Base-by-base conservation (phyloP, 805 yeast genomes). In the Cyberlindnera lachancei region DNA sequence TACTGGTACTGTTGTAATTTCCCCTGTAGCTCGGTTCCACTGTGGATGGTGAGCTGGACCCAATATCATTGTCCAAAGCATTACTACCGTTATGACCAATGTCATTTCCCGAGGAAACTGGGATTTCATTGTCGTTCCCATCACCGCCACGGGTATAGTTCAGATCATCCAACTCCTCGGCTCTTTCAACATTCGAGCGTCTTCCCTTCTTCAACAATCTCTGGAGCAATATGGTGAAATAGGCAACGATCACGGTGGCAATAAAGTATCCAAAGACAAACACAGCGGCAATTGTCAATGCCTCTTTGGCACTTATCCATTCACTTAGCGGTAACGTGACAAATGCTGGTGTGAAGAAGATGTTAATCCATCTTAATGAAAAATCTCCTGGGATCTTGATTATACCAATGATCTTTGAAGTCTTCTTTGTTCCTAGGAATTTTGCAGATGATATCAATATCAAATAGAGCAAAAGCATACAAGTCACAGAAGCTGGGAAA, bases 311-410 rank as follows among this genome's bases (percentile, higher is more conserved):
- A 13, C 77, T 62, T 29, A 83, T 76, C 38, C 70, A 69, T n/a
- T 70, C 68, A 10, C 84, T 70, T 33, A 81, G 62, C 0, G 90
- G 90, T 21, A 82, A 63, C 1, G 78, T 70, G 23, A 82, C 73
- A 48, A 83, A 82, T 0, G 87, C 76, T 1, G 92, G 90, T 1
- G 84, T 75, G 62, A 82, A 83, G 49, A 77, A 80, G 6, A 79
- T 68, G 50, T 79, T 80, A 56, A 83, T 83, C 90, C 92, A 82
- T 34, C 79, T 65, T 30, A 82, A 61, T 2, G 79, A 64, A 52
- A 80, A 79, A 39, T 80, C 79, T 59, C 71, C 70, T 12, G 85
- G 73, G n/a, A 79, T 69, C 30, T 77, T 75, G 30, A 77, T 55
- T 20, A 53, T 40, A 24, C 42, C 52, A 3, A 53, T 35, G 3